A percentile compares a stretch with the other conserved stretches of the same genome.
Evolutionary conservation across 1,139 yeast genomes (phyloP).

Genomic region (Kazachstania sp.): DNA sequence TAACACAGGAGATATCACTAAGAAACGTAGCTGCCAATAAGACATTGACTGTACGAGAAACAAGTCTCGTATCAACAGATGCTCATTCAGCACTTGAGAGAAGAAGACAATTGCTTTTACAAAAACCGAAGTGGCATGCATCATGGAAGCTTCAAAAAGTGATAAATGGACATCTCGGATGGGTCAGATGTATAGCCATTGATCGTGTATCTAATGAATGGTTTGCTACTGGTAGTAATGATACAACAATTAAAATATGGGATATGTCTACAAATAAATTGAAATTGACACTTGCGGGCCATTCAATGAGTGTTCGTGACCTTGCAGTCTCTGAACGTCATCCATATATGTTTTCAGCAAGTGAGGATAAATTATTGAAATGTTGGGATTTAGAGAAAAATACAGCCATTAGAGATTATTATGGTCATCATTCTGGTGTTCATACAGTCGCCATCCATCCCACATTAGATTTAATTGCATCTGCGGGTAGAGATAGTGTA

Average conservation of each 20-base stretch:
- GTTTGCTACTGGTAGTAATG: slow-evolving; percentile 89
- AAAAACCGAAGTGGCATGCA: slow-evolving; percentile 42
- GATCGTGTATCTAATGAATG: slow-evolving; percentile 78
- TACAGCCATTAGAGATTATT: slow-evolving; percentile 73
- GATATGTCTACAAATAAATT: slow-evolving; percentile 67
- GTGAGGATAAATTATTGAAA: slow-evolving; percentile 89
- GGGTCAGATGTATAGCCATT: slow-evolving; percentile 73
- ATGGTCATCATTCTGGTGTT: slow-evolving; percentile 90
- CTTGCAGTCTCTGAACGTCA: slow-evolving; percentile 62
- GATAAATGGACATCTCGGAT: slow-evolving; percentile 84
- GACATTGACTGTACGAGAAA: neutral
- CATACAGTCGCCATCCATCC: slow-evolving; percentile 82
- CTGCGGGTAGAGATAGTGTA: slow-evolving; percentile 86
- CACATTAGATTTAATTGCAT: slow-evolving; percentile 71
- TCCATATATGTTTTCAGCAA: slow-evolving; percentile 85
- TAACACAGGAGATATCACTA: neutral
- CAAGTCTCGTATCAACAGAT: neutral
- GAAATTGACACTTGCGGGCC: slow-evolving; percentile 77
- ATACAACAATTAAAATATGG: slow-evolving; percentile 87
- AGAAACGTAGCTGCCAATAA: neutral
- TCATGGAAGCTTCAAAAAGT: slow-evolving; percentile 70
- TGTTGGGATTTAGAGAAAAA: slow-evolving; percentile 96
- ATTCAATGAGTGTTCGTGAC: slow-evolving; percentile 80
- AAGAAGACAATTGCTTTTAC: slow-evolving; percentile 18
- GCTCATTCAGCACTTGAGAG: slow-evolving; percentile 18